These are phyloP conservation scores for Gossypium anomalum DNA, from an alignment of 345 rosid genomes.

Conservation along the genomic window DNA sequence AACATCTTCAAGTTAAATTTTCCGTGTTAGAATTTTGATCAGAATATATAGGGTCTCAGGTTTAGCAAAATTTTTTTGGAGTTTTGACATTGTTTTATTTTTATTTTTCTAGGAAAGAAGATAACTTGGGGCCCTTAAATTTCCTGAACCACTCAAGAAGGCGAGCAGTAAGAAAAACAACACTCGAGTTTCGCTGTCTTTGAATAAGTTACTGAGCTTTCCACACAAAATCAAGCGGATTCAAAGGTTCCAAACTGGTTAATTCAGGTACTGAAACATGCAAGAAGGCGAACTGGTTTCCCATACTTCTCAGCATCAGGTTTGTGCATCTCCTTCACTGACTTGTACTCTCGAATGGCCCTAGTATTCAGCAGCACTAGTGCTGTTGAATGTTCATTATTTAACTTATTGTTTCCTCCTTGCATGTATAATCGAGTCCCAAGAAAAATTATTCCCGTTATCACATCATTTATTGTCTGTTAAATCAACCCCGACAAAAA, in stretches of 20 bases:
- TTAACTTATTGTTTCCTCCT: conserved; percentile 10
- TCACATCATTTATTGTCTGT: conserved; percentile 53
- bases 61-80: no score
- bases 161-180: conserved; percentile 30
- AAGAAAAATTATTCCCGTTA: conserved; percentile 37
- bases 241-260: background rate
- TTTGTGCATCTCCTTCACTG: conserved; percentile 37
- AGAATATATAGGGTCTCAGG: no score
- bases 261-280: conserved; percentile 31
- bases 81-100: no score
- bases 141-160: conserved; percentile 30
- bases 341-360: conserved; percentile 34
- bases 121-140: conserved; percentile 40
- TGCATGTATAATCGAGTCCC: conserved; percentile 45
- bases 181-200: conserved; percentile 31
- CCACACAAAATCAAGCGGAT: conserved; percentile 31
- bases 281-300: conserved; percentile 40
- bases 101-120: background rate
- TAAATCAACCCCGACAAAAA: no score
- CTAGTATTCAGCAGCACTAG: conserved; percentile 46
- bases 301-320: conserved; percentile 38
- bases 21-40: no score
- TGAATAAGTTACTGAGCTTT: conserved; percentile 28
- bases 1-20: no score
- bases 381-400: conserved; percentile 28